A percentile compares a stretch with the other conserved stretches of the same genome.
These are phyloP conservation scores for Botrytis squamosa DNA, from an alignment of 2,329 filamentous ascomycete genomes.

Conservation along the genomic window DNA sequence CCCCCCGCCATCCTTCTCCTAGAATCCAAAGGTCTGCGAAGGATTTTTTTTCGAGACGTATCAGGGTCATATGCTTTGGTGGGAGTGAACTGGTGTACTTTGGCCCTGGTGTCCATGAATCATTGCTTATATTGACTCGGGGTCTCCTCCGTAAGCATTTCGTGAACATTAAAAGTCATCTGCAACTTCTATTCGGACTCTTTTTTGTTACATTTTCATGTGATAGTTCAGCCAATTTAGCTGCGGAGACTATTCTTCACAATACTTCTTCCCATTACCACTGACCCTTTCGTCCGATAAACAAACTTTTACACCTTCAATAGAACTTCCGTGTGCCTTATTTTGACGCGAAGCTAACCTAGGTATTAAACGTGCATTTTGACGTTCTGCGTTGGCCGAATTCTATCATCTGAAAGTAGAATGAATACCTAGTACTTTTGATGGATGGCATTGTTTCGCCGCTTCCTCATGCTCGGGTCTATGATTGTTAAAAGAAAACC, in stretches of 20 bases:
- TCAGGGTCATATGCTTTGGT: background rate
- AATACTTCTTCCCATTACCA: background rate
- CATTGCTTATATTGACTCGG: background rate
- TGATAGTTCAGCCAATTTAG: background rate
- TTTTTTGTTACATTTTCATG: background rate
- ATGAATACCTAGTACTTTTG: background rate
- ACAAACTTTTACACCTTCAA: background rate
- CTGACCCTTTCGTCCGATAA: background rate
- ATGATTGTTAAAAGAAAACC: background rate
- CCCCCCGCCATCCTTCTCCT: background rate
- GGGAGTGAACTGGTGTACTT: background rate
- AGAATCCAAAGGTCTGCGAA: background rate
- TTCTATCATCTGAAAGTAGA: background rate
- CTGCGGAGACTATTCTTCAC: background rate
- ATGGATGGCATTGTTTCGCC: background rate
- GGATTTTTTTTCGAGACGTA: too few species aligned
- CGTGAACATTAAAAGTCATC: background rate
- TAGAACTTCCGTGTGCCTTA: background rate
- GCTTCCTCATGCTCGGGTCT: background rate
- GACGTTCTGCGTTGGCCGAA: background rate
- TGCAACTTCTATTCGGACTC: background rate
- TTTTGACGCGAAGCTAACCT: background rate
- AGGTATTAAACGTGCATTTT: background rate
- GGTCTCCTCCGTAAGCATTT: background rate
- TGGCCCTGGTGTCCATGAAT: too few species aligned